A percentile compares a stretch with the other conserved stretches of the same genome.
Evolutionary conservation across 1,284 basidiomycete species (phyloP).

Genomic region (Quambalaria eucalypti): DNA sequence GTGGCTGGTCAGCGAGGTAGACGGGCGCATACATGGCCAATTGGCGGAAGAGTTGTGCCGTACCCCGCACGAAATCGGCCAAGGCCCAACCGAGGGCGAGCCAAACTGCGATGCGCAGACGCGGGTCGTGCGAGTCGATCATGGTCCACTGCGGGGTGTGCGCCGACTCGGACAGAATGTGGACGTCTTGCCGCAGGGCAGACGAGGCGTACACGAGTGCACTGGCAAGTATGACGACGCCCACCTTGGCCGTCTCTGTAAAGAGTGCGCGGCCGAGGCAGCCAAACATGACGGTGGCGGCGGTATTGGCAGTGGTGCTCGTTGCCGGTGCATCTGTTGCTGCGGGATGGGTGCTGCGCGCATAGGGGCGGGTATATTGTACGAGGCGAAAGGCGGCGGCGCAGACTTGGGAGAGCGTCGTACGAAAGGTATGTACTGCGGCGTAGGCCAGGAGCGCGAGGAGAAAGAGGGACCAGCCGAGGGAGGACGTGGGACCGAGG

Average conservation of each 20-base stretch:
- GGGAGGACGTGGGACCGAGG: background rate
- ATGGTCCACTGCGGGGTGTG: background rate
- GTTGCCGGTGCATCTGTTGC: background rate
- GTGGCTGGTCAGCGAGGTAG: background rate
- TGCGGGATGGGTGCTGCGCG: background rate
- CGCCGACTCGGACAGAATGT: background rate
- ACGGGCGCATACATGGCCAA: background rate
- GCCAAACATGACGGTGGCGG: background rate
- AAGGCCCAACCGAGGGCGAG: background rate
- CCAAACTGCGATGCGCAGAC: background rate
- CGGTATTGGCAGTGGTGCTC: background rate
- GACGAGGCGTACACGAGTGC: background rate
- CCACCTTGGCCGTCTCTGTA: background rate
- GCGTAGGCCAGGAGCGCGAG: background rate
- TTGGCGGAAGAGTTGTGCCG: background rate
- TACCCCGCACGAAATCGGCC: background rate
- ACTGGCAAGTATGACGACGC: background rate
- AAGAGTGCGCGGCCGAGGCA: background rate
- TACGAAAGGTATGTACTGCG: background rate
- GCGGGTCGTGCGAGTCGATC: background rate
- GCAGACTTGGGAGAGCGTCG: background rate
- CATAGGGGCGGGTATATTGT: background rate
- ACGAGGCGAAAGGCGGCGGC: background rate
- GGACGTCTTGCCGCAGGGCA: too few species aligned
- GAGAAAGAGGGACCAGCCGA: constrained; percentile 2